Evolutionary conservation across 2,329 filamentous ascomycete species (phyloP).

Genomic region (Diplodia seriata): DNA sequence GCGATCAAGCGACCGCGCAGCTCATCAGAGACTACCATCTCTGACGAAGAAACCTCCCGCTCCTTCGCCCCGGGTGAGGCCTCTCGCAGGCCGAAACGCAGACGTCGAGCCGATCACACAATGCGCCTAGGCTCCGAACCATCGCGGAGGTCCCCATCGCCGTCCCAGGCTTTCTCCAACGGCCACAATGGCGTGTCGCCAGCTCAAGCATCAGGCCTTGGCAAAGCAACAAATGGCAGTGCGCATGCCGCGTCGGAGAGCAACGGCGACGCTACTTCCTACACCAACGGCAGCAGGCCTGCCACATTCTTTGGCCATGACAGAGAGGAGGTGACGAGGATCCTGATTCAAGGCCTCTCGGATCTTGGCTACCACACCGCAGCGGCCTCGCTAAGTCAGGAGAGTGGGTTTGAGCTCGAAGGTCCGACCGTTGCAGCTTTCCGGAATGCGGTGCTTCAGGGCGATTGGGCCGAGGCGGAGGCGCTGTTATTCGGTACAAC

Average conservation of each 20-base stretch:
- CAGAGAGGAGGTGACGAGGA: conserved; percentile 88
- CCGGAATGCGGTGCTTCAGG: conserved; percentile 77
- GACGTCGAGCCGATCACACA: conserved; percentile 50
- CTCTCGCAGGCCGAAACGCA: conserved; percentile 52
- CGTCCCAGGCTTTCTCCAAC: conserved; percentile 48
- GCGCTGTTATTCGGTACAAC: conserved; percentile 69
- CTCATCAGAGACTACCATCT: conserved; percentile 42
- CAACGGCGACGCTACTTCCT: conserved; percentile 49
- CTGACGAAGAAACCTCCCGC: conserved; percentile 34
- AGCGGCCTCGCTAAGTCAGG: conserved; percentile 74
- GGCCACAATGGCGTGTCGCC: conserved; percentile 48
- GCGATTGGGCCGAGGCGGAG: conserved; percentile 87
- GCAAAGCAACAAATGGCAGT: conserved; percentile 51
- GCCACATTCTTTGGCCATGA: conserved; percentile 80
- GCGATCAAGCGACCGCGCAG: conserved; percentile 45
- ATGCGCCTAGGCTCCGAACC: conserved; percentile 53
- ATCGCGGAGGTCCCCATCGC: conserved; percentile 46
- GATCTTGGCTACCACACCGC: conserved; percentile 86
- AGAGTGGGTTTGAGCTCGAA: conserved; percentile 89
- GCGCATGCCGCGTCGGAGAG: conserved; percentile 48
- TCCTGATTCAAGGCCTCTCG: conserved; percentile 87
- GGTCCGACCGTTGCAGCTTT: conserved; percentile 87
- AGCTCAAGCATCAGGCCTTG: conserved; percentile 40
- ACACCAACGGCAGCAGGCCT: conserved; percentile 50
- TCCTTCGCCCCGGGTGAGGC: conserved; percentile 41